Evolutionary conservation across 139 green algal species (phyloP), one percentile per base, ranked within the genome.

Genomic region (Chlamydomonas incerta): DNA sequence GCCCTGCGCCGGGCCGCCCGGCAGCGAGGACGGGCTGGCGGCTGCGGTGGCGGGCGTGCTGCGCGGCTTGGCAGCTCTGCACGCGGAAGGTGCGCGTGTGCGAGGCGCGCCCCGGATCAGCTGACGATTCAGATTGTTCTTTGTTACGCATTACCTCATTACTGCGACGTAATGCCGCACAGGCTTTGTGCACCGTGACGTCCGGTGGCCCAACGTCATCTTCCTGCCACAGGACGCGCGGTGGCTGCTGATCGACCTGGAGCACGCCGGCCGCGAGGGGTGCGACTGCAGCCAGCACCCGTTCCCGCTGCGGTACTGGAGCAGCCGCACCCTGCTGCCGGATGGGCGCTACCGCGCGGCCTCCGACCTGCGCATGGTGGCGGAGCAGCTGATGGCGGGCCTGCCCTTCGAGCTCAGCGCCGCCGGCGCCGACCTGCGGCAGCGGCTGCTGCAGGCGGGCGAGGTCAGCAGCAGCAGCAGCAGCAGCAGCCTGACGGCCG

Each of bases 231-330:
- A 9, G 14, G 33, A 73, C 10, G 18, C 31, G 15, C 67, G 67
- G 33, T 73, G 67, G 67, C 67, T 73, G 17, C 67, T 73, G 33
- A 73, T 73, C 18, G 67, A 73, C 34, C 34, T 73, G 67, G 67
- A 73, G 67, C 33, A 73, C 67, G 67, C 67, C 17, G 67, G 67
- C 67, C 47, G 4, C 33, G 67, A 34, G 67, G 67, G n/a, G 31
- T 47, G 67, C 34, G 67, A 47, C 21, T 73, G 67, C 67, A 70
- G 63, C n/a, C 1, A 37, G 63, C 29, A 70, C 10, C 63, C 63
- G 26, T 70, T 37, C 10, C 63, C 63, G 9, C 63, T 70, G 18
- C 18, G 8, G n/a, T 70, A 10, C 63, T 70, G 63, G 63, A 70
- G n/a, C 10, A 3, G 14, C 9, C 29, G n/a, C 63, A 70, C 63